Evolutionary conservation across 441 rosid genomes (phyloP).

Genomic region (Euphorbia neoarborescens): DNA sequence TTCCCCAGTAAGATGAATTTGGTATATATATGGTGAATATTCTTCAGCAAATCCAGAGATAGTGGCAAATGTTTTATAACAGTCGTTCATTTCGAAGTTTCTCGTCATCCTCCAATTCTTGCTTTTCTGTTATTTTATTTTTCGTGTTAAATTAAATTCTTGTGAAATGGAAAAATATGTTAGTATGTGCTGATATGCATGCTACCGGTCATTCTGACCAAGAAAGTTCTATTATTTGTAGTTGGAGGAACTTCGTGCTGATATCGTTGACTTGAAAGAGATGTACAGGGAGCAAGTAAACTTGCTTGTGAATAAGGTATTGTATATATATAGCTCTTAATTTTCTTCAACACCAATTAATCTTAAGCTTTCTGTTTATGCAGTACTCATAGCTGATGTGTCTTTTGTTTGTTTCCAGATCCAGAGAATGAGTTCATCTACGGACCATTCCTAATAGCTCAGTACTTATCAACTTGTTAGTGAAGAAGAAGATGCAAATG

Average conservation of each 20-base stretch:
- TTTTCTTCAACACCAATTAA: background rate
- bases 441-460: conserved; percentile 22
- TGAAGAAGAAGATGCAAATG: conserved; percentile 12
- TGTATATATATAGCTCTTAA: background rate
- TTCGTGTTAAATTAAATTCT: too few species aligned
- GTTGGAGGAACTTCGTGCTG: conserved; percentile 97
- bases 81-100: background rate
- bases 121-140: background rate
- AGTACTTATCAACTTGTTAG: background rate
- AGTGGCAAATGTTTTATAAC: background rate
- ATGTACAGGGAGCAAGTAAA: conserved; percentile 99
- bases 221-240: conserved; percentile 28
- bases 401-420: conserved; percentile 34
- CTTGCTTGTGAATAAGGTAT: conserved; percentile 91
- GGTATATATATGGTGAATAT: background rate
- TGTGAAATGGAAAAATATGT: background rate
- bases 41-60: background rate
- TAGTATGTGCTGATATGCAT: background rate
- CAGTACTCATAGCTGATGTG: background rate
- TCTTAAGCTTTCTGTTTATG: background rate
- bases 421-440: conserved; percentile 37
- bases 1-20: background rate
- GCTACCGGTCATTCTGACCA: conserved; percentile 8
- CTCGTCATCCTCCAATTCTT: background rate
- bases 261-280: conserved; percentile 91